Percentiles rank a stretch among this genome's conserved stretches.
phyloP scores from a whole-genome alignment of 805 yeast species.

The Candida schatavii region DNA sequence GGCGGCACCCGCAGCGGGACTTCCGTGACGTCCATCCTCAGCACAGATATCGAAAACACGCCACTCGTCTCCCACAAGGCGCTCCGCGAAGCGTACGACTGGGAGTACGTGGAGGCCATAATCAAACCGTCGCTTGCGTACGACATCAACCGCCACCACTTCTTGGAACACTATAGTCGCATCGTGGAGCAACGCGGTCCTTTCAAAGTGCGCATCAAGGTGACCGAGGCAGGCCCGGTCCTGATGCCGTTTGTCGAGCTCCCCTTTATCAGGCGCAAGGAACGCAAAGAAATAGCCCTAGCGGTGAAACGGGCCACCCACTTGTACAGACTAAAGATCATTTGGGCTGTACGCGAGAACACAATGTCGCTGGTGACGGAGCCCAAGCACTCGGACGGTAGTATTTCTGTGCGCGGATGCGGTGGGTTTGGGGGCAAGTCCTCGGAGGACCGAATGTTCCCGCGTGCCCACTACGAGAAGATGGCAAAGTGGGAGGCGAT shows the following conservation, averaged over 20 bases:
- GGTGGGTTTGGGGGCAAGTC: constrained; percentile 20
- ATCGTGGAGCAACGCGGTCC: constrained; percentile 36
- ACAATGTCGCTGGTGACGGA: constrained; percentile 9
- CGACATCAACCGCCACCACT: constrained; percentile 27
- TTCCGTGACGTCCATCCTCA: no score
- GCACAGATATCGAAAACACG: not conserved
- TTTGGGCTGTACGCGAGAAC: constrained; percentile 23
- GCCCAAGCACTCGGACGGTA: constrained; percentile 22
- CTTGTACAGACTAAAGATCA: constrained; percentile 17
- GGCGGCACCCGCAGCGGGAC: not conserved
- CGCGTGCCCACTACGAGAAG: constrained; percentile 24
- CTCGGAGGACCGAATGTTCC: constrained; percentile 22
- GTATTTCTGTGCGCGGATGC: constrained; percentile 25
- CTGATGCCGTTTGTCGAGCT: constrained; percentile 25
- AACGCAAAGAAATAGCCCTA: constrained; percentile 19
- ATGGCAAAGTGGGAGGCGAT: constrained; percentile 28
- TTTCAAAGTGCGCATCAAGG: constrained; percentile 24
- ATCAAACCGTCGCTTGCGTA: constrained; percentile 32
- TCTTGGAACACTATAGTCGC: constrained; percentile 16
- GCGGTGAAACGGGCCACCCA: constrained; percentile 30
- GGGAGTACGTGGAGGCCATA: constrained; percentile 28
- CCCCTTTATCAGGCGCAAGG: constrained; percentile 22
- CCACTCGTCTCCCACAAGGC: constrained; percentile 16
- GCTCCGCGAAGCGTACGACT: constrained; percentile 29
- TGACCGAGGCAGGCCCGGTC: constrained; percentile 31